phyloP scores from a whole-genome alignment of 139 green algal species.

The Nannochloris sp. region DNA sequence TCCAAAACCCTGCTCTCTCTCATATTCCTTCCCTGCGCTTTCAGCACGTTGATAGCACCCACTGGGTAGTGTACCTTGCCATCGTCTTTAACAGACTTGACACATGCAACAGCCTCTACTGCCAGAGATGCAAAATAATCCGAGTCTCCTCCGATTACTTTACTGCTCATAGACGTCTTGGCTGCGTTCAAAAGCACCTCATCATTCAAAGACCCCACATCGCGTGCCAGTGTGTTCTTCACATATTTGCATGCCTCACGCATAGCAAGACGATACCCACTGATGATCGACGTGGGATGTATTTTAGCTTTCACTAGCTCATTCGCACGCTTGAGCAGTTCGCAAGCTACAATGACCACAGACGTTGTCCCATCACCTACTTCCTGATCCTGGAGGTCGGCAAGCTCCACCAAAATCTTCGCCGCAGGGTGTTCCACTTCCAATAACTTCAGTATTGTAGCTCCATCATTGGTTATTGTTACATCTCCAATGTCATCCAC shows the following conservation, averaged over 20 bases:
- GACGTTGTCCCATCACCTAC: slow-evolving; percentile 97
- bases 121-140: slow-evolving; percentile 86
- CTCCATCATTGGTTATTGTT: slow-evolving; percentile 99
- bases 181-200: slow-evolving; percentile 78
- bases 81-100: slow-evolving; percentile 40
- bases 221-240: slow-evolving; percentile 70
- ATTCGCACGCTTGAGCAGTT: slow-evolving; percentile 93
- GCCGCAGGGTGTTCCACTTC: slow-evolving; percentile 98
- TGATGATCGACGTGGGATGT: slow-evolving; percentile 97
- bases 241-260: slow-evolving; percentile 91
- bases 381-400: slow-evolving; percentile 95
- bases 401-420: slow-evolving; percentile 99
- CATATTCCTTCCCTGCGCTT: slow-evolving; percentile 88
- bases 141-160: slow-evolving; percentile 77
- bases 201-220: slow-evolving; percentile 64
- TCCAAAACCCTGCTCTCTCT: slow-evolving; percentile 79
- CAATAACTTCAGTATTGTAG: slow-evolving; percentile 96
- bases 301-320: slow-evolving; percentile 92
- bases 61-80: slow-evolving; percentile 70
- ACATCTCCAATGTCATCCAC: slow-evolving; percentile 99
- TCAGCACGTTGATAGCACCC: slow-evolving; percentile 96
- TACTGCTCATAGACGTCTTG: slow-evolving; percentile 89
- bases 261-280: slow-evolving; percentile 91
- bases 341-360: slow-evolving; percentile 95
- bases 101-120: slow-evolving; percentile 56